phyloP scores from a whole-genome alignment of 805 yeast genomes.

The Starmerella stigmatis region DNA sequence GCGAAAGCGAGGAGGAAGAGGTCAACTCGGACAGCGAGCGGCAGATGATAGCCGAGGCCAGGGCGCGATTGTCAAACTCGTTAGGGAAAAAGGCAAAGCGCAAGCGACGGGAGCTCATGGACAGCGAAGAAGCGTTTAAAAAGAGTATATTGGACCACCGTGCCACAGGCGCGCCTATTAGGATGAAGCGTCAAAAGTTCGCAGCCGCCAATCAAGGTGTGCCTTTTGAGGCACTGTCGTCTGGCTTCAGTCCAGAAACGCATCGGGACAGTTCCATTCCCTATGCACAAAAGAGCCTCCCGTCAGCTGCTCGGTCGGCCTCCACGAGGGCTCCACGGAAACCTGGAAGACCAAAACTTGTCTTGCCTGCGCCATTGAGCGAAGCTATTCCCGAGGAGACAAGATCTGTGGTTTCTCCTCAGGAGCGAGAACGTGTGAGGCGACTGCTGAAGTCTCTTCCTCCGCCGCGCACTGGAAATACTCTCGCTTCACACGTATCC shows the following conservation, averaged over 20 bases:
- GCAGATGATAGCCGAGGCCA: constrained; percentile 92
- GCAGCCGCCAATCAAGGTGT: background rate
- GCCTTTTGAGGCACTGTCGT: background rate
- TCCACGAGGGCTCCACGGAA: background rate
- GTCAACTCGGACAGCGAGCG: constrained; percentile 61
- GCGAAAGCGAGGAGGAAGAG: background rate
- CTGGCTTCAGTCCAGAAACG: background rate
- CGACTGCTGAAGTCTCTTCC: background rate
- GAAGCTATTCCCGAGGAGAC: background rate
- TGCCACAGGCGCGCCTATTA: background rate
- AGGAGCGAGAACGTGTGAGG: background rate
- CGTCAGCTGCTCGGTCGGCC: too few relatives aligned
- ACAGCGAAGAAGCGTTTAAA: constrained; percentile 53
- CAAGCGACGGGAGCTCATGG: constrained; percentile 72
- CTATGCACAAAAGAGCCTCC: background rate
- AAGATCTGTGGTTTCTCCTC: too few relatives aligned
- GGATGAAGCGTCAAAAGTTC: background rate
- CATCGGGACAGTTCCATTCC: background rate
- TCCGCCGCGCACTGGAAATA: background rate
- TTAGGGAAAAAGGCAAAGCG: constrained; percentile 92
- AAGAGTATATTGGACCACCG: constrained; percentile 7
- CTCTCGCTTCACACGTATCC: background rate
- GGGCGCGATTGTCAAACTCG: constrained; percentile 81
- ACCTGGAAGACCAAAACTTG: constrained; percentile 8
- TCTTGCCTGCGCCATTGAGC: background rate